phyloP scores from a whole-genome alignment of 1,139 yeast species.

The Hyphopichia burtonii region DNA sequence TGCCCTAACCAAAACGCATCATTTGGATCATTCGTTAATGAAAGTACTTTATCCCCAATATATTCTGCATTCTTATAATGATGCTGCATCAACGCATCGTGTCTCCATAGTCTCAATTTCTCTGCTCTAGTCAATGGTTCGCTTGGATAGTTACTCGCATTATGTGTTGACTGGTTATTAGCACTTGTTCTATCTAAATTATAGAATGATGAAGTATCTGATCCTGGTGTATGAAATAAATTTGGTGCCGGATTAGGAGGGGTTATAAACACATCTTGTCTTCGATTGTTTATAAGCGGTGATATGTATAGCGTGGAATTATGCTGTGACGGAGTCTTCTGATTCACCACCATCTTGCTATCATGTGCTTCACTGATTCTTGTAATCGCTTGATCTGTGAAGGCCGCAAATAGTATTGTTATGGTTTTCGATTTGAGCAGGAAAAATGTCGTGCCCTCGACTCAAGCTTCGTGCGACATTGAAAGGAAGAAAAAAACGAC shows the following conservation, averaged over 20 bases:
- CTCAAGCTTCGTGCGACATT: too few species aligned
- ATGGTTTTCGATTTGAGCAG: neutral
- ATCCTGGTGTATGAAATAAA: conserved; percentile 45
- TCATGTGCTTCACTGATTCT: too few species aligned
- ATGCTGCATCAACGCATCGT: conserved; percentile 91
- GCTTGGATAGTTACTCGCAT: neutral
- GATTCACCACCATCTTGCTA: conserved; percentile 31
- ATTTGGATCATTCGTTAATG: conserved; percentile 79
- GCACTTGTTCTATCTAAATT: conserved; percentile 24
- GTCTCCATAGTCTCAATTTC: conserved; percentile 85
- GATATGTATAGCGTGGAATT: conserved; percentile 65
- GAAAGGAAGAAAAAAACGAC: too few species aligned
- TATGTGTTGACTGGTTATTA: conserved; percentile 9
- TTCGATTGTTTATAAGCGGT: conserved; percentile 51
- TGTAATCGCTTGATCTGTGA: neutral
- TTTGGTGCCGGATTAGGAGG: conserved; percentile 52
- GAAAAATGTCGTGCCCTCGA: too few species aligned
- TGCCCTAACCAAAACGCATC: conserved; percentile 98
- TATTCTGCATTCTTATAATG: conserved; percentile 88
- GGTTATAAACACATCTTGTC: conserved; percentile 50
- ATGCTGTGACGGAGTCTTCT: conserved; percentile 47
- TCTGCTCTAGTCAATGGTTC: conserved; percentile 78
- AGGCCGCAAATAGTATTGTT: conserved; percentile 1
- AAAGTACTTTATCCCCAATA: conserved; percentile 83
- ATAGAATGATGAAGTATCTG: conserved; percentile 42